Evolutionary conservation across 2,329 filamentous ascomycete species (phyloP).

Genomic region (Pseudogymnoascus sp.): DNA sequence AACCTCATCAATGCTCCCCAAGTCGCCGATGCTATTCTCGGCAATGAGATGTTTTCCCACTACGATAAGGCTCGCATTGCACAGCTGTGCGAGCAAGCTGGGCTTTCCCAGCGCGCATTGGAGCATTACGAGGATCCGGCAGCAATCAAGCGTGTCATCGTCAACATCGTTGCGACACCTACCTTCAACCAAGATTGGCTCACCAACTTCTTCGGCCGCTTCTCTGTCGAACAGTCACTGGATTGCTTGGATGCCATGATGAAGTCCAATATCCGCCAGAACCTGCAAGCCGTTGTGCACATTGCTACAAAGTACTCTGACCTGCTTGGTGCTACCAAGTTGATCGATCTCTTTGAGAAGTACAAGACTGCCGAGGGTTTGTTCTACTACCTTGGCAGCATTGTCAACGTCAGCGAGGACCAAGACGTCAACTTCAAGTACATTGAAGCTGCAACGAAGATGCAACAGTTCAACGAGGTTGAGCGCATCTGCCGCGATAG

Average conservation of each 20-base stretch:
- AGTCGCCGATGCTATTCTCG: conserved; percentile 93
- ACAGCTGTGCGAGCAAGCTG: conserved; percentile 84
- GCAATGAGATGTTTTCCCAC: conserved; percentile 97
- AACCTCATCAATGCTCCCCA: conserved; percentile 94
- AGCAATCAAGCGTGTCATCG: conserved; percentile 79
- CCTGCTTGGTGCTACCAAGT: conserved; percentile 72
- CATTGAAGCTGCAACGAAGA: conserved; percentile 90
- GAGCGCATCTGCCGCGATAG: conserved; percentile 95
- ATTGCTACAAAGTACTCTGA: conserved; percentile 98
- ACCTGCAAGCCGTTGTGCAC: conserved; percentile 87
- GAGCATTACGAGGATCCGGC: conserved; percentile 91
- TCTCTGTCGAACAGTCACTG: conserved; percentile 90
- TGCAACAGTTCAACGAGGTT: conserved; percentile 89
- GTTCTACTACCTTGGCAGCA: conserved; percentile 96
- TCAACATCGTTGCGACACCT: conserved; percentile 72
- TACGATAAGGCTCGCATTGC: conserved; percentile 89
- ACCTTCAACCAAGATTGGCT: conserved; percentile 89
- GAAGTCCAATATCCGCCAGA: conserved; percentile 92
- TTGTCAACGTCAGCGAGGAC: conserved; percentile 94
- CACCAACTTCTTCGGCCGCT: conserved; percentile 81
- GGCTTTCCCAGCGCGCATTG: conserved; percentile 74
- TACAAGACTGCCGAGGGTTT: conserved; percentile 95
- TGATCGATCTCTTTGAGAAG: conserved; percentile 94
- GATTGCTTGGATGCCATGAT: conserved; percentile 96
- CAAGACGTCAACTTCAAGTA: conserved; percentile 98